phyloP scores from a whole-genome alignment of 1,284 basidiomycete species.

The Ustilago cynodontis region DNA sequence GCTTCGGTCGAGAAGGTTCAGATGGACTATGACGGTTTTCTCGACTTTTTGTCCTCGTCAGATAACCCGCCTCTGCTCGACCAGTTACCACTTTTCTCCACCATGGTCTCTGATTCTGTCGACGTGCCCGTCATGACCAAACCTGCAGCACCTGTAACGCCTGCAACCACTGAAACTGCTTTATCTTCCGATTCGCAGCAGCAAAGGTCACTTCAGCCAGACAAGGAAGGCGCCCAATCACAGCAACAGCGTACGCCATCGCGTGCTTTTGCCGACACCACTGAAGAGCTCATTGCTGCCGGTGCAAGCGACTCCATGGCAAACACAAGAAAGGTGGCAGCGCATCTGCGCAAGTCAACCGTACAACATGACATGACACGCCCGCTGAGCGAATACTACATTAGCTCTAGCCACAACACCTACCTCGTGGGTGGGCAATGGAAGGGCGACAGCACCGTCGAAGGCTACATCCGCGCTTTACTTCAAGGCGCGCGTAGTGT shows the following conservation, averaged over 20 bases:
- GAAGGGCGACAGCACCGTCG: conserved; percentile 90
- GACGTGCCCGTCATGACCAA: conserved; percentile 21
- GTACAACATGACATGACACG: conserved; percentile 75
- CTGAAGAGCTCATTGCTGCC: conserved; percentile 46
- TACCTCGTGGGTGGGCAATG: conserved; percentile 96
- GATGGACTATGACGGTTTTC: conserved; percentile 61
- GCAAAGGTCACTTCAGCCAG: not conserved
- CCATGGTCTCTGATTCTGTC: conserved; percentile 38
- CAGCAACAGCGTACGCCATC: conserved; percentile 32
- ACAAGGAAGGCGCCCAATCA: not conserved
- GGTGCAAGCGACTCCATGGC: conserved; percentile 38
- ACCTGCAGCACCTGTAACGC: not conserved
- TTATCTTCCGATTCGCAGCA: conserved; percentile 1
- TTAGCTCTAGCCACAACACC: conserved; percentile 96
- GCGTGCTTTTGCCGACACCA: conserved; percentile 41
- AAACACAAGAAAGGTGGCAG: conserved; percentile 39
- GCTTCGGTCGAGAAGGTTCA: conserved; percentile 14
- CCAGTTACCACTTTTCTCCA: conserved; percentile 43
- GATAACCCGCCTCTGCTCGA: conserved; percentile 62
- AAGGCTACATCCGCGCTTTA: conserved; percentile 93
- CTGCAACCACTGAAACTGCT: conserved; percentile 1
- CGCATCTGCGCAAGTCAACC: conserved; percentile 47
- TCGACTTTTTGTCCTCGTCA: conserved; percentile 60
- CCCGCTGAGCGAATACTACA: conserved; percentile 88
- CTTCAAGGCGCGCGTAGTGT: conserved; percentile 91